Base-by-base conservation (phyloP, 1,284 basidiomycete species). In the Ceratobasidium sp. region DNA sequence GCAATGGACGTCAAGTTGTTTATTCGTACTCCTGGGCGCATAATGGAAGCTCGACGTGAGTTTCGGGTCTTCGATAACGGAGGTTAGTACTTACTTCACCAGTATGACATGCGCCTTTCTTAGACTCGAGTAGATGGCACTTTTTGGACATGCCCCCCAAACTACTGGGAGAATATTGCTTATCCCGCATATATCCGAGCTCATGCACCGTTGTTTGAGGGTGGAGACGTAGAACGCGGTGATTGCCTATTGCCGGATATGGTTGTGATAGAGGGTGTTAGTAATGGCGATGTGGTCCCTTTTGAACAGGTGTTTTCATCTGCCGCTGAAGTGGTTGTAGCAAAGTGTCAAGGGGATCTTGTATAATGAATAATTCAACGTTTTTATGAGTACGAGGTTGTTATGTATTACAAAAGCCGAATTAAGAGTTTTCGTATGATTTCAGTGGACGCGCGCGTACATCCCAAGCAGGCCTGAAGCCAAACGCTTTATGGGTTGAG, bases 121-220 rank as follows among this genome's bases (percentile, higher is more conserved):
- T 54, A 23, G n/a, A 7, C 52, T 7, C 17, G 12, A 54, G n/a
- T 54, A 61, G 57, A 61, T 33, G 57, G 57, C 4, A 38, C 23
- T 7, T 28, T 38, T 20, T 62, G 59, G 59, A 15, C 17, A 20
- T 15, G 10, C 6, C 59, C 59, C 6, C 59, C 59, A 12, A 40
- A 40, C 17, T 62, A 62, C 28, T 62, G 38, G 59, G 59, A 62
- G 26, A 5, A 62, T 13, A 62, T 42, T n/a, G 59, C 59, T 17
- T 62, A 62, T 62, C 59, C 38, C 5, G 59, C 59, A 62, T 62
- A 62, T 15, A 62, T 62, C 59, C 59, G 59, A n/a, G 59, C 59
- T 28, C 38, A 62, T n/a, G 28, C 33, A 10, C 59, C 33, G 2
- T 26, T 17, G 4, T 62, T 62, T 40, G 33, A 62, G 28, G 59